A percentile compares a stretch with the other conserved stretches of the same genome.
Conservation (phyloP, 2,329 filamentous ascomycete genomes). For the Sclerotinia borealis region DNA sequence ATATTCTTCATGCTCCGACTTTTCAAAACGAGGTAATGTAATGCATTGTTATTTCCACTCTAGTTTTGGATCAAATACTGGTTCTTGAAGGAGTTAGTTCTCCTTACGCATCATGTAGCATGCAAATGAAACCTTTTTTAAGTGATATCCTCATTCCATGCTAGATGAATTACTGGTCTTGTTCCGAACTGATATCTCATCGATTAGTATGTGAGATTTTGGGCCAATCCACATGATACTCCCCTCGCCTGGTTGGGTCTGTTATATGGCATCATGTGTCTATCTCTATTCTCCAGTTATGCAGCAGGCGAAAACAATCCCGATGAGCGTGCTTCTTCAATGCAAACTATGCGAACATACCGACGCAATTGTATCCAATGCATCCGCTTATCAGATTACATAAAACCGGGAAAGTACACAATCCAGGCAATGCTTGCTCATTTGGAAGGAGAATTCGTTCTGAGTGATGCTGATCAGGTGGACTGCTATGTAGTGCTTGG, state of each 20-base stretch:
- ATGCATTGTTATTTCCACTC: background rate
- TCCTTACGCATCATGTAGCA: background rate
- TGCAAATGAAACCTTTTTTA: background rate
- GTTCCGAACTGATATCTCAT: background rate
- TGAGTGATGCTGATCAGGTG: constrained; percentile 45
- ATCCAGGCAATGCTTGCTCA: constrained; percentile 48
- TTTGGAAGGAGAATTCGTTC: constrained; percentile 47
- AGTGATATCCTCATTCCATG: constrained; percentile 5
- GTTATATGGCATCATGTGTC: constrained; percentile 34
- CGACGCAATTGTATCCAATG: constrained; percentile 46
- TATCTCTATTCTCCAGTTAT: constrained; percentile 37
- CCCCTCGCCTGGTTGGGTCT: constrained; percentile 45
- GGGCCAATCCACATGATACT: constrained; percentile 37
- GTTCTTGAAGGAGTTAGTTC: background rate
- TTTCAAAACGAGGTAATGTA: constrained; percentile 40
- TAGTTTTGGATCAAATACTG: background rate
- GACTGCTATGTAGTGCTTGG: constrained; percentile 48
- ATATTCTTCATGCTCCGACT: constrained; percentile 47
- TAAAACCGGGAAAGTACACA: constrained; percentile 42
- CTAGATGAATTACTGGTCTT: background rate
- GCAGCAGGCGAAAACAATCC: constrained; percentile 41
- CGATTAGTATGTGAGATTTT: constrained; percentile 44
- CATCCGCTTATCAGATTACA: constrained; percentile 45
- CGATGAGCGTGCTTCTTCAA: constrained; percentile 39
- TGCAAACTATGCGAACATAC: constrained; percentile 44